phyloP scores from a whole-genome alignment of 2,329 filamentous ascomycete genomes.

The Penicillium griseofulvum region DNA sequence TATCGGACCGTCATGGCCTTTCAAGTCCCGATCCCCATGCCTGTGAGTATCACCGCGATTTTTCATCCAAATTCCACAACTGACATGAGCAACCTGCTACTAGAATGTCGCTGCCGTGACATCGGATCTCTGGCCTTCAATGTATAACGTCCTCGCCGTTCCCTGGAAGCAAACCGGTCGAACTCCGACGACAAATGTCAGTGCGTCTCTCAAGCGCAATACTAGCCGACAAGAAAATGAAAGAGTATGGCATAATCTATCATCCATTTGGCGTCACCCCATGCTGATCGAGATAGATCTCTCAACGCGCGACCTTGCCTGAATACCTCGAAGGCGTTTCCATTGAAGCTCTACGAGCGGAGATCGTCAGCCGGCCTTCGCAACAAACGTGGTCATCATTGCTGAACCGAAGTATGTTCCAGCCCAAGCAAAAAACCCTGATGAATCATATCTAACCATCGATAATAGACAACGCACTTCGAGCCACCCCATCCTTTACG shows the following conservation, averaged over 20 bases:
- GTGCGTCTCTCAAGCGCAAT: constrained; percentile 14
- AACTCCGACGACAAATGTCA: constrained; percentile 13
- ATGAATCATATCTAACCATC: background rate
- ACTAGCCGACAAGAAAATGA: constrained; percentile 13
- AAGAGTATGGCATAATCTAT: constrained; percentile 19
- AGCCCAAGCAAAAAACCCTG: background rate
- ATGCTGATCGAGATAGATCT: constrained; percentile 11
- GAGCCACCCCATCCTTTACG: constrained; percentile 19
- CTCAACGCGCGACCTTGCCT: constrained; percentile 20
- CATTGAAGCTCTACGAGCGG: constrained; percentile 24
- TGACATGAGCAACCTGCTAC: constrained; percentile 10
- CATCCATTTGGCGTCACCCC: background rate
- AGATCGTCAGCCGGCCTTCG: constrained; percentile 17
- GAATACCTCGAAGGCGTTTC: constrained; percentile 29
- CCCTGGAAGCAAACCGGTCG: constrained; percentile 36
- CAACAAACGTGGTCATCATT: constrained; percentile 19
- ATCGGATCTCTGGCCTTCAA: constrained; percentile 45
- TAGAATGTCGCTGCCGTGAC: constrained; percentile 48
- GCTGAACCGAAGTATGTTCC: constrained; percentile 21
- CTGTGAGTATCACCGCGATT: constrained; percentile 37
- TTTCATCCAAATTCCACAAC: background rate
- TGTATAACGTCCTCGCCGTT: constrained; percentile 39
- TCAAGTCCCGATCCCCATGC: constrained; percentile 48
- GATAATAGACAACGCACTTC: constrained; percentile 17
- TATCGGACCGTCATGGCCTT: constrained; percentile 50